phyloP scores from a whole-genome alignment of 2,329 filamentous ascomycete species.

The Macroventuria anomochaeta region DNA sequence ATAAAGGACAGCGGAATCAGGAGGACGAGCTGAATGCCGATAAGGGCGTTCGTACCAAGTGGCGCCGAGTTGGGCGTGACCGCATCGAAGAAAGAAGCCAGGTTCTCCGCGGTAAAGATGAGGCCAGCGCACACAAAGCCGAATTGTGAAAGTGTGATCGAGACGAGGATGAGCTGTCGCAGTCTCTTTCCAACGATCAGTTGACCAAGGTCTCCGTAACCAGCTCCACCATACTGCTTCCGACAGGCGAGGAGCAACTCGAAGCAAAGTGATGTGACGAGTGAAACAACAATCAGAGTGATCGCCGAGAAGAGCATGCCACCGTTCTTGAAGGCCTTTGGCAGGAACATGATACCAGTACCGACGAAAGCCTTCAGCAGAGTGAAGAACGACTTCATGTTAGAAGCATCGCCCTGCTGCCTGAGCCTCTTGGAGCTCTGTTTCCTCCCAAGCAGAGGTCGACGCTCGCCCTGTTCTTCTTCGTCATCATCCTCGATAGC shows the following conservation, averaged over 20 bases:
- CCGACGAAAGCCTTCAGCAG: conserved; percentile 80
- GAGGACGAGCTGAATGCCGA: conserved; percentile 68
- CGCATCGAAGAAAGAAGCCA: conserved; percentile 70
- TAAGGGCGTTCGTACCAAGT: conserved; percentile 65
- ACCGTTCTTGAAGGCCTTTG: conserved; percentile 79
- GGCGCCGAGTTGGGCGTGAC: conserved; percentile 59
- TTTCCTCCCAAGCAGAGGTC: conserved; percentile 66
- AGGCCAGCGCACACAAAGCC: conserved; percentile 80
- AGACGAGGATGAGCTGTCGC: conserved; percentile 69
- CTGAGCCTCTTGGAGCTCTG: conserved; percentile 58
- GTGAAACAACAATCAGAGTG: conserved; percentile 69
- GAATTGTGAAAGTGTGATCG: conserved; percentile 76
- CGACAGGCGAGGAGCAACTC: conserved; percentile 74
- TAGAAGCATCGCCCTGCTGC: conserved; percentile 67
- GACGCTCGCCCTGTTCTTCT: conserved; percentile 61
- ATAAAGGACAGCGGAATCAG: conserved; percentile 73
- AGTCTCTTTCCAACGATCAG: conserved; percentile 69
- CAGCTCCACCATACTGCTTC: conserved; percentile 67
- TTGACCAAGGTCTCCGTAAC: conserved; percentile 76
- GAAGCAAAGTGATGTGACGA: conserved; percentile 73
- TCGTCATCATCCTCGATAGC: conserved; percentile 60
- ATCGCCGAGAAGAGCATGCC: conserved; percentile 77
- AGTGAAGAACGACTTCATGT: conserved; percentile 78
- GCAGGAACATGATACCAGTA: conserved; percentile 82
- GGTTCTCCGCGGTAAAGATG: conserved; percentile 78